These are phyloP conservation scores for Maudiozyma bulderi DNA, from an alignment of 805 yeast genomes.

Conservation along the genomic window DNA sequence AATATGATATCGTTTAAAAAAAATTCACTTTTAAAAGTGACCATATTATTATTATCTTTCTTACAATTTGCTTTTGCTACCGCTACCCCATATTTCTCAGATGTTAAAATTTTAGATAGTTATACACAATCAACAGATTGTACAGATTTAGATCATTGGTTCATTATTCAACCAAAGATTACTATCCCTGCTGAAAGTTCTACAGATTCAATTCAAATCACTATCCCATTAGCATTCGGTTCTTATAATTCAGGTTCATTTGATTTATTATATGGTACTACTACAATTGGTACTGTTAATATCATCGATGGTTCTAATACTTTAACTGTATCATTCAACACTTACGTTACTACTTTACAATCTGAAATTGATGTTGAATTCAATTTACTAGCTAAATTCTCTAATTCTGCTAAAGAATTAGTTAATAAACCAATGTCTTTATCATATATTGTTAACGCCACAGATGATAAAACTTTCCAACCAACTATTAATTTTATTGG, in stretches of 20 bases:
- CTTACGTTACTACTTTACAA: background rate
- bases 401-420: slow-evolving; percentile 8
- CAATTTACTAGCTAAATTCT: slow-evolving; percentile 19
- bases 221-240: slow-evolving; percentile 19
- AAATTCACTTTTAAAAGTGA: background rate
- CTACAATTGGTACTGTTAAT: slow-evolving; percentile 14
- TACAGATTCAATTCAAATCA: slow-evolving; percentile 12
- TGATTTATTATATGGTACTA: slow-evolving; percentile 10
- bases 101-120: slow-evolving; percentile 19
- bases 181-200: slow-evolving; percentile 14
- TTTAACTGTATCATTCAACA: slow-evolving; percentile 13
- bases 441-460: slow-evolving; percentile 15
- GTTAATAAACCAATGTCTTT: slow-evolving; percentile 12
- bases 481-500: slow-evolving; percentile 16
- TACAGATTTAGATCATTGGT: slow-evolving; percentile 22
- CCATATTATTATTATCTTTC: background rate
- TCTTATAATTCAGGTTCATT: slow-evolving; percentile 15
- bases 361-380: slow-evolving; percentile 15
- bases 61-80: background rate
- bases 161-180: slow-evolving; percentile 20
- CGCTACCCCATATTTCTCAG: slow-evolving; percentile 11
- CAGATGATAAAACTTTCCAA: slow-evolving; percentile 13
- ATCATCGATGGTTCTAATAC: slow-evolving; percentile 13
- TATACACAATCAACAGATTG: slow-evolving; percentile 15
- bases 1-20: slow-evolving; percentile 1